phyloP scores from a whole-genome alignment of 345 rosid genomes.

The Raphanus sativus region DNA sequence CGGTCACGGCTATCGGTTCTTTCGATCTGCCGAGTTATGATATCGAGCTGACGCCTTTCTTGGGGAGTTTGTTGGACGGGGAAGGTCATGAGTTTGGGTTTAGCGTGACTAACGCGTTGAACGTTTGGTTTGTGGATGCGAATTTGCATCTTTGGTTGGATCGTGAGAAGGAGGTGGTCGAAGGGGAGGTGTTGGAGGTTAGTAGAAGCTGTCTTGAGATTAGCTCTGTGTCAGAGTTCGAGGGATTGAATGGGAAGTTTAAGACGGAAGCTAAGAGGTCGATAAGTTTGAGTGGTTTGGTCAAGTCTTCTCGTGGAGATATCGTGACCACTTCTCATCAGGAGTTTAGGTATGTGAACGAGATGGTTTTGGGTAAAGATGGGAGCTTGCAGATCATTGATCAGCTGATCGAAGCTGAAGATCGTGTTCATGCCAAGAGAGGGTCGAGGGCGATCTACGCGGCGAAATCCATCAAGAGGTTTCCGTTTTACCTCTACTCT shows the following conservation, averaged over 20 bases:
- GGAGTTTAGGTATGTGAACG: conserved; percentile 52
- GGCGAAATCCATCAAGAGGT: conserved; percentile 48
- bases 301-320: conserved; percentile 63
- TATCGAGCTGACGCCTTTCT: conserved; percentile 68
- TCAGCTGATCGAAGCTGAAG: conserved; percentile 58
- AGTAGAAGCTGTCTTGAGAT: conserved; percentile 40
- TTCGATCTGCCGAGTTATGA: conserved; percentile 88
- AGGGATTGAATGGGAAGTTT: conserved; percentile 61
- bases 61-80: conserved; percentile 72
- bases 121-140: conserved; percentile 82
- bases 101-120: conserved; percentile 72
- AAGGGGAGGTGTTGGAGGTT: conserved; percentile 59
- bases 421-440: conserved; percentile 42
- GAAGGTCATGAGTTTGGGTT: conserved; percentile 58
- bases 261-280: conserved; percentile 51
- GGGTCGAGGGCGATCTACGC: conserved; percentile 28
- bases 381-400: conserved; percentile 59
- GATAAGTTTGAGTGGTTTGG: conserved; percentile 58
- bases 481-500: conserved; percentile 46
- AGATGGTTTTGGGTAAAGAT: conserved; percentile 53
- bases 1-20: conserved; percentile 73
- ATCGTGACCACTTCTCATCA: conserved; percentile 55
- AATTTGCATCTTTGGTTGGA: conserved; percentile 93
- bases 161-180: conserved; percentile 41
- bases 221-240: conserved; percentile 44